These are phyloP conservation scores for Colletotrichum tamarilloi DNA, from an alignment of 2,329 filamentous ascomycete genomes.

Conservation along the genomic window DNA sequence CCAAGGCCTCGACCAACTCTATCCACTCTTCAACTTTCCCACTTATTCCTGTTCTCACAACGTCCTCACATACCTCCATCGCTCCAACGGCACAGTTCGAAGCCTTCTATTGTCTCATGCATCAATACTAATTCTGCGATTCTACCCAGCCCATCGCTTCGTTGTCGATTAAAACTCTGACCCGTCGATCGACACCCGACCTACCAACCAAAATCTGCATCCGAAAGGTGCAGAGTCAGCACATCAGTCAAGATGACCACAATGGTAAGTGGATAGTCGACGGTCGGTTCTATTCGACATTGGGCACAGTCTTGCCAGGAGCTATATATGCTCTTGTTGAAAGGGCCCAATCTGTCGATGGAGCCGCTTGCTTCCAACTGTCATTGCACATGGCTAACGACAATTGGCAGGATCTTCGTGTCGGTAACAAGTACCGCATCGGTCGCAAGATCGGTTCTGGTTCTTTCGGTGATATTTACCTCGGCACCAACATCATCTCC, in stretches of 20 bases:
- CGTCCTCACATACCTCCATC: slow-evolving; percentile 32
- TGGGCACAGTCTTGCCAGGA: neutral
- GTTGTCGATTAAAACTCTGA: neutral
- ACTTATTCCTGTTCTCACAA: slow-evolving; percentile 36
- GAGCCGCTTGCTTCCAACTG: neutral
- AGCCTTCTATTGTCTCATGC: neutral
- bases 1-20: slow-evolving; percentile 17
- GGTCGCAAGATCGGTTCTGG: slow-evolving; percentile 99
- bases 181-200: slow-evolving; percentile 4
- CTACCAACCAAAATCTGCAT: neutral
- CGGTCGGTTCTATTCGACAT: neutral
- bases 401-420: slow-evolving; percentile 84
- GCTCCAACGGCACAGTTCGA: slow-evolving; percentile 6
- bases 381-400: slow-evolving; percentile 36
- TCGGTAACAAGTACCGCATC: slow-evolving; percentile 99
- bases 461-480: slow-evolving; percentile 98
- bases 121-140: neutral
- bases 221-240: slow-evolving; percentile 34
- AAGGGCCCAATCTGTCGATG: neutral
- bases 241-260: slow-evolving; percentile 57
- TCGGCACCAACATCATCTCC: slow-evolving; percentile 99
- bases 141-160: neutral
- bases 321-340: neutral
- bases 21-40: slow-evolving; percentile 32
- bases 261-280: slow-evolving; percentile 54